These are phyloP conservation scores for Grigorovia transvaalensis DNA, from an alignment of 805 yeast genomes.

Conservation along the genomic window DNA sequence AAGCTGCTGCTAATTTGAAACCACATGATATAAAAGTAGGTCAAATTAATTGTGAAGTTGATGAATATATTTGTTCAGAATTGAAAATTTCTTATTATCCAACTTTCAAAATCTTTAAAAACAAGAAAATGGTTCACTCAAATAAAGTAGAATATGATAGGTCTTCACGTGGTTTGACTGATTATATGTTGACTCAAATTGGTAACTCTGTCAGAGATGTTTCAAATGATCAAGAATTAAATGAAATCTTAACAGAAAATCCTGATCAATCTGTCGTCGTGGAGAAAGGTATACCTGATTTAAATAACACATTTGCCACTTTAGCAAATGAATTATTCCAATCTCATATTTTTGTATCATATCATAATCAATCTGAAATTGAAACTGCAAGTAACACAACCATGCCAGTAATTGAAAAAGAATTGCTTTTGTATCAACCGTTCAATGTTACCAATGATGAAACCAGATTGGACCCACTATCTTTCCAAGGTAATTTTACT, in stretches of 20 bases:
- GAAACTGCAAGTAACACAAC: background rate
- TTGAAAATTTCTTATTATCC: constrained; percentile 73
- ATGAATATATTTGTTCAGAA: constrained; percentile 54
- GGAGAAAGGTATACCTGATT: constrained; percentile 35
- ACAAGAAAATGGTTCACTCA: constrained; percentile 33
- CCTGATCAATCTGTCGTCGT: constrained; percentile 45
- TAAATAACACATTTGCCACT: constrained; percentile 46
- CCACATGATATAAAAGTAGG: constrained; percentile 60
- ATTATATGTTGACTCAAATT: constrained; percentile 70
- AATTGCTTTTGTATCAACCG: constrained; percentile 5
- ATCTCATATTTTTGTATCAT: constrained; percentile 46
- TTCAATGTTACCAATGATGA: background rate
- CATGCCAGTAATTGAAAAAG: background rate
- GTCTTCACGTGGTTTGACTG: constrained; percentile 61
- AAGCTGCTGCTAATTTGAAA: constrained; percentile 68
- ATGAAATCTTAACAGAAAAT: constrained; percentile 30
- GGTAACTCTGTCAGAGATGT: constrained; percentile 59
- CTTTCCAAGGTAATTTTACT: constrained; percentile 11
- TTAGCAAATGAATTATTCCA: constrained; percentile 61
- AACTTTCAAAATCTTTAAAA: constrained; percentile 61
- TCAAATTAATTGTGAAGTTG: constrained; percentile 75
- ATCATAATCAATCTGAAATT: constrained; percentile 4
- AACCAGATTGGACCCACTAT: constrained; percentile 19
- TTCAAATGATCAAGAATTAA: constrained; percentile 39
- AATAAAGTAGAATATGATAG: constrained; percentile 77